Percentiles rank a stretch among this genome's conserved stretches.
Conservation (phyloP, 2,329 filamentous ascomycete species). For the Stemphylium beticola region DNA sequence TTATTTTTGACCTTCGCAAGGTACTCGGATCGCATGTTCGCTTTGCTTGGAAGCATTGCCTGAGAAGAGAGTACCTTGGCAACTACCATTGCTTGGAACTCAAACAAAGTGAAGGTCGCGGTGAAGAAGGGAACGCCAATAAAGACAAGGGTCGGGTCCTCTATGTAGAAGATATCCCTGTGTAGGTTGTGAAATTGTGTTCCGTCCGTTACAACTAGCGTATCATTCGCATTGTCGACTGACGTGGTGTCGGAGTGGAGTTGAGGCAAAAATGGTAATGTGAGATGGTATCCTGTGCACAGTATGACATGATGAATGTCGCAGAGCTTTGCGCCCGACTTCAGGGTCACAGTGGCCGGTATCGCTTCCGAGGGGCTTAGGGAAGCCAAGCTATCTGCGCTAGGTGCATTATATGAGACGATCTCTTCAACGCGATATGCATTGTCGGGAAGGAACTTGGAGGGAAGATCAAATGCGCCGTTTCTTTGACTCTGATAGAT, state of each 20-base stretch:
- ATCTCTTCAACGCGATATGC: constrained; percentile 61
- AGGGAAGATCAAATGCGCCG: constrained; percentile 65
- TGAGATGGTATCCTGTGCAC: constrained; percentile 72
- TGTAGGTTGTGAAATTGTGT: constrained; percentile 70
- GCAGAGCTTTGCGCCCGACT: constrained; percentile 59
- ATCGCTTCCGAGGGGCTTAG: constrained; percentile 47
- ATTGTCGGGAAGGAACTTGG: constrained; percentile 60
- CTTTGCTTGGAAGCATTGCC: constrained; percentile 54
- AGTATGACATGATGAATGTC: constrained; percentile 68
- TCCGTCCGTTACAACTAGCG: constrained; percentile 68
- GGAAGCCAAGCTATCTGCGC: background rate
- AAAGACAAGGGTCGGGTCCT: constrained; percentile 68
- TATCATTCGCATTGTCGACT: constrained; percentile 58
- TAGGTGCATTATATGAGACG: constrained; percentile 50
- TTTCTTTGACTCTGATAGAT: constrained; percentile 65
- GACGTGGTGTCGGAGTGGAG: constrained; percentile 55
- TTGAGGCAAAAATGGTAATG: constrained; percentile 67
- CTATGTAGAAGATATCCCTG: constrained; percentile 74
- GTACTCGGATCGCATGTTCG: constrained; percentile 54
- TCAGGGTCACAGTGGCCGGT: constrained; percentile 59
- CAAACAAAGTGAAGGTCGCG: constrained; percentile 72
- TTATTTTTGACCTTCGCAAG: constrained; percentile 42
- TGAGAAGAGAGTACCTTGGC: constrained; percentile 63
- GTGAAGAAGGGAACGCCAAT: constrained; percentile 70
- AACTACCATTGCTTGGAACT: constrained; percentile 70